These are phyloP conservation scores for Arabidopsis hybrid DNA, from an alignment of 441 rosid species.

Conservation along the genomic window DNA sequence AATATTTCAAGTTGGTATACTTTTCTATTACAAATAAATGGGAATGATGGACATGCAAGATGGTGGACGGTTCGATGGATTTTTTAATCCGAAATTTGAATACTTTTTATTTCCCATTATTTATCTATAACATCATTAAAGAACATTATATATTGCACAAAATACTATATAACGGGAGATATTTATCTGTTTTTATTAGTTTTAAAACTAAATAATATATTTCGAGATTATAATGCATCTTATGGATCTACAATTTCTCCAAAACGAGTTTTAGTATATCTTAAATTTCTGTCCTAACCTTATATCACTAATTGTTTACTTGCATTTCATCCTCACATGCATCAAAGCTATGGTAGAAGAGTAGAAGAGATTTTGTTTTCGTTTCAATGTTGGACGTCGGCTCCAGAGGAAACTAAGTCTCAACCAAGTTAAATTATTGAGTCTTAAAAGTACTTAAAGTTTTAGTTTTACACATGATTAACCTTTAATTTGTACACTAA, in stretches of 20 bases:
- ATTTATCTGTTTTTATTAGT: neutral
- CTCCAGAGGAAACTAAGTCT: neutral
- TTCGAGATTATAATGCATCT: neutral
- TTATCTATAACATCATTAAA: neutral
- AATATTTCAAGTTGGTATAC: conserved; percentile 45
- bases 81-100: neutral
- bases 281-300: neutral
- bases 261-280: too few relatives aligned
- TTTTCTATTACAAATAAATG: conserved; percentile 2
- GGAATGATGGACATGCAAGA: conserved; percentile 41
- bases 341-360: neutral
- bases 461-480: too few relatives aligned
- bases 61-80: conserved; percentile 31
- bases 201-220: too few relatives aligned
- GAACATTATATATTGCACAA: neutral
- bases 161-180: neutral
- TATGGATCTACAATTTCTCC: neutral
- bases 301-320: neutral
- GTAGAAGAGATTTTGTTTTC: neutral
- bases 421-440: neutral
- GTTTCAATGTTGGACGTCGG: neutral
- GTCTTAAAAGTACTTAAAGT: too few relatives aligned
- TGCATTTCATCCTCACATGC: neutral
- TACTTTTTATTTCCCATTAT: neutral
- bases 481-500: neutral